These are phyloP conservation scores for Candida hungchunana DNA, from an alignment of 805 yeast genomes.

Conservation along the genomic window DNA sequence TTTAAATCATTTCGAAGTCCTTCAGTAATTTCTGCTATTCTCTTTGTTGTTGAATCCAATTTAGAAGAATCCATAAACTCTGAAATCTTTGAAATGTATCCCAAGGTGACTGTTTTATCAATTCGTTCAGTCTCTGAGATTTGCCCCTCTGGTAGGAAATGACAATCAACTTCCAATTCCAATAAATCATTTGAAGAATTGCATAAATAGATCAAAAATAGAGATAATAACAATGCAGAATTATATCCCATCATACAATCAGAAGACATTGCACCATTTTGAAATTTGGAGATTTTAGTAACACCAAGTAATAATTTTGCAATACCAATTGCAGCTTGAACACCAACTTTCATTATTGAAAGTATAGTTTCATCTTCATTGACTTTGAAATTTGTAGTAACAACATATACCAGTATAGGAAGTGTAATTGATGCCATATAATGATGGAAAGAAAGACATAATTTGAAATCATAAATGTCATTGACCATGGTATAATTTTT, in stretches of 20 bases:
- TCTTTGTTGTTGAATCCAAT: conserved; percentile 39
- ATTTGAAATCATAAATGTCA: conserved; percentile 37
- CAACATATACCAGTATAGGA: conserved; percentile 40
- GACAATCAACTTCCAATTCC: conserved; percentile 12
- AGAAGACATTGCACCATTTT: conserved; percentile 40
- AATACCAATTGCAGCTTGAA: conserved; percentile 36
- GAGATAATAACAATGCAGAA: conserved; percentile 37
- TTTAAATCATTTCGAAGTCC: conserved; percentile 40
- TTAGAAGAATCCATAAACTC: conserved; percentile 24
- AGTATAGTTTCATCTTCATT: conserved; percentile 40
- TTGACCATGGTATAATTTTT: conserved; percentile 22
- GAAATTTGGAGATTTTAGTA: conserved; percentile 25
- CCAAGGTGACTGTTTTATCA: conserved; percentile 20
- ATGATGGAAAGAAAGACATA: conserved; percentile 39
- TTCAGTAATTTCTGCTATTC: conserved; percentile 40
- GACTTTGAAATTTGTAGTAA: conserved; percentile 31
- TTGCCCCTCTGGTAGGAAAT: conserved; percentile 1
- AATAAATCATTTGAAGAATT: conserved; percentile 22
- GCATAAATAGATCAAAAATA: conserved; percentile 34
- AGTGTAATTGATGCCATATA: conserved; percentile 38
- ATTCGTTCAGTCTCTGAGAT: conserved; percentile 3
- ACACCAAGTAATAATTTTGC: conserved; percentile 35
- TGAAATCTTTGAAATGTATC: conserved; percentile 20
- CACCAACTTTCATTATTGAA: conserved; percentile 36
- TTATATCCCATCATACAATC: conserved; percentile 43